Evolutionary conservation across 2,329 filamentous ascomycete genomes (phyloP).

Genomic region (Claviceps capensis): DNA sequence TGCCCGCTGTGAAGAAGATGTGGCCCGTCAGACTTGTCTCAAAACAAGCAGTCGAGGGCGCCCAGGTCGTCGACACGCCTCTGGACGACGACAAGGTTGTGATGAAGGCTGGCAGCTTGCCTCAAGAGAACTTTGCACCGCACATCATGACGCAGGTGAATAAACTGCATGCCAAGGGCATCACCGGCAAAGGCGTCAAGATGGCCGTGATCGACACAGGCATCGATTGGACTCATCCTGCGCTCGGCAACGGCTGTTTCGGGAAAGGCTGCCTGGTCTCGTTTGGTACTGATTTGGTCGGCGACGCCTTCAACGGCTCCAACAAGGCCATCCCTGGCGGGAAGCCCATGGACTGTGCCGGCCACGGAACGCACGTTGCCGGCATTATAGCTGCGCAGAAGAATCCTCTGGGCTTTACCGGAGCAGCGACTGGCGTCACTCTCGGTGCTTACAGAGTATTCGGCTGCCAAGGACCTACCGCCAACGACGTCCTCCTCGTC

Average conservation of each 20-base stretch:
- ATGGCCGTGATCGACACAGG: constrained; percentile 41
- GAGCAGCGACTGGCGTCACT: constrained; percentile 24
- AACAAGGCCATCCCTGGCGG: constrained; percentile 20
- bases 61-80: constrained; percentile 24
- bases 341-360: constrained; percentile 25
- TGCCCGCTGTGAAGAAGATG: constrained; percentile 32
- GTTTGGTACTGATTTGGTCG: constrained; percentile 29
- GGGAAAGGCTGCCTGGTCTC: constrained; percentile 30
- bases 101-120: constrained; percentile 12
- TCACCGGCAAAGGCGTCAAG: constrained; percentile 37
- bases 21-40: constrained; percentile 32
- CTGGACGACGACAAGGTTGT: no score
- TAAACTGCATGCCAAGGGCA: constrained; percentile 33
- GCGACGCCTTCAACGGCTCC: constrained; percentile 18
- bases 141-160: constrained; percentile 44
- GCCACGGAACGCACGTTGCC: constrained; percentile 31
- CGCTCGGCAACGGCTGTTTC: constrained; percentile 35
- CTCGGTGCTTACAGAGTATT: constrained; percentile 26
- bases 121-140: constrained; percentile 25
- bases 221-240: constrained; percentile 48
- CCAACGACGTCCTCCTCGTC: constrained; percentile 24
- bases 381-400: constrained; percentile 30
- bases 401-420: constrained; percentile 22
- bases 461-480: constrained; percentile 17
- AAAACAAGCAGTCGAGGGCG: constrained; percentile 27